Percentiles rank a stretch among this genome's conserved stretches.
These are phyloP conservation scores for Zasmidium citrigriseum DNA, from an alignment of 2,329 filamentous ascomycete species.

Conservation along the genomic window DNA sequence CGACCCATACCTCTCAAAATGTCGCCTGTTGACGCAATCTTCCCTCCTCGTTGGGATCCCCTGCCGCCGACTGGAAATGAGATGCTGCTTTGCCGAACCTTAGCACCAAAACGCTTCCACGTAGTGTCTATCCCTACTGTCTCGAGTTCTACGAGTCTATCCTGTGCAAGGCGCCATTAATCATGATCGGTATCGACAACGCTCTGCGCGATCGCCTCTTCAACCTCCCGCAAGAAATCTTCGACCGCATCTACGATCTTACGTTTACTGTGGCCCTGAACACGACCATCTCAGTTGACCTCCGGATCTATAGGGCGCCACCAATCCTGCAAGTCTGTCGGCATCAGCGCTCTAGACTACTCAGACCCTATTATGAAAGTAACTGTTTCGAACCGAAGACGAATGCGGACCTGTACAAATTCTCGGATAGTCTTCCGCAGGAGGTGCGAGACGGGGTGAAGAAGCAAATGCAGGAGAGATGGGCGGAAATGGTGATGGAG, in stretches of 20 bases:
- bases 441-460: neutral
- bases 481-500: neutral
- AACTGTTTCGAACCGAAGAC: neutral
- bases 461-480: neutral
- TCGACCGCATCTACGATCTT: neutral
- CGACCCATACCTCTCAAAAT: no score
- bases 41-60: no score
- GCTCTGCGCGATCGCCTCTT: neutral
- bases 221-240: neutral
- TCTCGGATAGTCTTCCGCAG: neutral
- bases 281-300: neutral
- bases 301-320: neutral
- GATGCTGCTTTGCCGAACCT: no score
- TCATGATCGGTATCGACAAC: no score
- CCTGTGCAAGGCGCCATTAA: no score
- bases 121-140: no score
- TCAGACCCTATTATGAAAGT: neutral
- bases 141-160: no score
- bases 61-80: no score
- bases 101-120: no score
- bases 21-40: no score
- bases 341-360: neutral
- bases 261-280: neutral
- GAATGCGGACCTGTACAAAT: neutral
- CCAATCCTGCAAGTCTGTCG: neutral